Percentiles rank a stretch among this genome's conserved stretches.
Conservation (phyloP, 345 rosid species). For the Ceriops decandra region DNA sequence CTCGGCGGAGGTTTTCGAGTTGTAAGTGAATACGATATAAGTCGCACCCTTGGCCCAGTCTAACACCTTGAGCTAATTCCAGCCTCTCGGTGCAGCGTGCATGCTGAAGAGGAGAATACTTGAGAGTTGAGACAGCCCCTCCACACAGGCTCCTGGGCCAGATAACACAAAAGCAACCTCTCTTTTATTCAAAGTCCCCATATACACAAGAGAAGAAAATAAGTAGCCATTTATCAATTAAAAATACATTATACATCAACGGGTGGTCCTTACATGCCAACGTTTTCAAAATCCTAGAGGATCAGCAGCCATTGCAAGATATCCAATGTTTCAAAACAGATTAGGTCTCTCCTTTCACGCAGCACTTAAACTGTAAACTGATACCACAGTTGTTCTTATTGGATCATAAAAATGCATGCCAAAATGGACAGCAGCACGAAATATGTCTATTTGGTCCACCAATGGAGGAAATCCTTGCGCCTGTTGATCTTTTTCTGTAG, state of each 20-base stretch:
- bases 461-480: conserved; percentile 89
- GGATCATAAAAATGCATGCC: conserved; percentile 6
- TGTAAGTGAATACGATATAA: too few species aligned
- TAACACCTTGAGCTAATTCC: too few species aligned
- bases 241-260: neutral
- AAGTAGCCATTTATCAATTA: conserved; percentile 1
- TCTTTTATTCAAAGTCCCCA: too few species aligned
- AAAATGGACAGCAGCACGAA: neutral
- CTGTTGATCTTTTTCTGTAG: conserved; percentile 96
- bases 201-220: neutral
- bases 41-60: too few species aligned
- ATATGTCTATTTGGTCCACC: conserved; percentile 77
- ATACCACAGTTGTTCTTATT: conserved; percentile 21
- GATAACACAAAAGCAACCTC: too few species aligned
- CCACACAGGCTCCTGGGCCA: too few species aligned
- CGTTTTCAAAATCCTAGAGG: conserved; percentile 3
- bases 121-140: too few species aligned
- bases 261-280: neutral
- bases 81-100: too few species aligned
- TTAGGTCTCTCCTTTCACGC: conserved; percentile 12
- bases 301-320: conserved; percentile 7
- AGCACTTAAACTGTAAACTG: conserved; percentile 14
- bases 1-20: too few species aligned
- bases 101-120: too few species aligned
- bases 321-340: conserved; percentile 4